phyloP scores from a whole-genome alignment of 139 green algal genomes.

The Eudorina sp. region DNA sequence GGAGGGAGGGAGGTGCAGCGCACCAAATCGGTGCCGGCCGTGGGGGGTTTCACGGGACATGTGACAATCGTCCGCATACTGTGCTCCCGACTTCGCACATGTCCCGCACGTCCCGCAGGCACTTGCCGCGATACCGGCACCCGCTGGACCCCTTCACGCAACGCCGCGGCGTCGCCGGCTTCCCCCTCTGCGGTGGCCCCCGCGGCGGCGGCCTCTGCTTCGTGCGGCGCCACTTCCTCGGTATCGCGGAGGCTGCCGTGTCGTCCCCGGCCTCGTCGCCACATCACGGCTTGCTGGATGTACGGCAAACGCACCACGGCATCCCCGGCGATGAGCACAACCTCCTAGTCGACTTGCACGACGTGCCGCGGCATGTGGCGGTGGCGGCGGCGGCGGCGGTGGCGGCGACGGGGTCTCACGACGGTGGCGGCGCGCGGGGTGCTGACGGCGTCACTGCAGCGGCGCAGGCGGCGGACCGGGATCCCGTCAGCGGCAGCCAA shows the following conservation, averaged over 20 bases:
- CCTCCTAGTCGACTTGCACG: conserved; percentile 11
- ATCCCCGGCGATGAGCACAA: not conserved
- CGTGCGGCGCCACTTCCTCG: conserved; percentile 8
- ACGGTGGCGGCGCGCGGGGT: too few relatives aligned
- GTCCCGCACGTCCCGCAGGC: not conserved
- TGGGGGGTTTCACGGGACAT: too few relatives aligned
- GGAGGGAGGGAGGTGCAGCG: too few relatives aligned
- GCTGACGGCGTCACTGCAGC: not conserved
- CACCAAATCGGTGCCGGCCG: too few relatives aligned
- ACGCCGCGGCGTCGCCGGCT: not conserved
- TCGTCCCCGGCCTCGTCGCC: not conserved
- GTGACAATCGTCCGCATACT: too few relatives aligned
- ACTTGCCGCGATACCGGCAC: not conserved
- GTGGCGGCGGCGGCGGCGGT: not conserved
- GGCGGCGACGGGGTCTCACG: not conserved
- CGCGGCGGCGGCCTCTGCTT: not conserved
- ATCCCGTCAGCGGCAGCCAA: not conserved
- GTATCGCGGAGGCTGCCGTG: not conserved
- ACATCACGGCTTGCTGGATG: not conserved
- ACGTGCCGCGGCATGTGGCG: not conserved
- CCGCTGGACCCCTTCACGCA: not conserved
- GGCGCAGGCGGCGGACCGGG: not conserved
- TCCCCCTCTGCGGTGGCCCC: not conserved
- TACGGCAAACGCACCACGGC: not conserved
- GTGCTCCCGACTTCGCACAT: too few relatives aligned